Conservation (phyloP, 2,329 filamentous ascomycete genomes). For the Colletotrichum sansevieriae region DNA sequence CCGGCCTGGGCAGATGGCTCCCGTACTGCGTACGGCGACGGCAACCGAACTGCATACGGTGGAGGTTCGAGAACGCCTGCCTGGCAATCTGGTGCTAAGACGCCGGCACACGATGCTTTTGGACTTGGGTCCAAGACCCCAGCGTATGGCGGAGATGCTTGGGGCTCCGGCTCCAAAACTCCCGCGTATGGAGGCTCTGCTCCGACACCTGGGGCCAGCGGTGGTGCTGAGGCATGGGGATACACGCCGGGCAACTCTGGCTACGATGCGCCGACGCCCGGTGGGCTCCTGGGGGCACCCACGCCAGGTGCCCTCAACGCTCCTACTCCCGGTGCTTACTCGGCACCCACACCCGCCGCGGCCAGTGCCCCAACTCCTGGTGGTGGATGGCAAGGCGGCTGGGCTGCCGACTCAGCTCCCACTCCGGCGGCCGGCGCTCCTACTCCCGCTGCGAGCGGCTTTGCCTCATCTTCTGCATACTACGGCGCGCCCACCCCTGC, state of each 20-base stretch:
- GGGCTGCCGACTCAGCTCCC: slow-evolving; percentile 73
- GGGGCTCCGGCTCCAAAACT: slow-evolving; percentile 80
- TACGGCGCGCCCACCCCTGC: slow-evolving; percentile 76
- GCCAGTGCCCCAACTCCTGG: slow-evolving; percentile 78
- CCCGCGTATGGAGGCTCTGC: slow-evolving; percentile 77
- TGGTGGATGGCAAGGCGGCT: slow-evolving; percentile 70
- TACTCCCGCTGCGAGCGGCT: slow-evolving; percentile 76
- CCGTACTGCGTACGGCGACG: slow-evolving; percentile 78
- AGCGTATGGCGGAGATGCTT: slow-evolving; percentile 72
- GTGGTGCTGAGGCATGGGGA: slow-evolving; percentile 71
- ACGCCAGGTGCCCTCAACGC: slow-evolving; percentile 75
- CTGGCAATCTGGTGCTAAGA: slow-evolving; percentile 84
- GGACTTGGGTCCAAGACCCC: slow-evolving; percentile 77
- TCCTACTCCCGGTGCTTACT: slow-evolving; percentile 77
- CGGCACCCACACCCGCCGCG: slow-evolving; percentile 73
- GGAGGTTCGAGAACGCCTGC: slow-evolving; percentile 78
- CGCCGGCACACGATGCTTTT: slow-evolving; percentile 74
- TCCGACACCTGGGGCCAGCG: slow-evolving; percentile 70
- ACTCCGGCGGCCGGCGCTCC: slow-evolving; percentile 76
- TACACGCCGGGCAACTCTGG: slow-evolving; percentile 66
- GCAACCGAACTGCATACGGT: slow-evolving; percentile 83
- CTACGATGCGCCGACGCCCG: slow-evolving; percentile 80
- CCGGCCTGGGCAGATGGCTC: slow-evolving; percentile 79
- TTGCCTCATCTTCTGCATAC: slow-evolving; percentile 58
- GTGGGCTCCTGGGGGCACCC: slow-evolving; percentile 68